Evolutionary conservation across 768 basidiomycete species (phyloP).

Genomic region (Epithele typhae): DNA sequence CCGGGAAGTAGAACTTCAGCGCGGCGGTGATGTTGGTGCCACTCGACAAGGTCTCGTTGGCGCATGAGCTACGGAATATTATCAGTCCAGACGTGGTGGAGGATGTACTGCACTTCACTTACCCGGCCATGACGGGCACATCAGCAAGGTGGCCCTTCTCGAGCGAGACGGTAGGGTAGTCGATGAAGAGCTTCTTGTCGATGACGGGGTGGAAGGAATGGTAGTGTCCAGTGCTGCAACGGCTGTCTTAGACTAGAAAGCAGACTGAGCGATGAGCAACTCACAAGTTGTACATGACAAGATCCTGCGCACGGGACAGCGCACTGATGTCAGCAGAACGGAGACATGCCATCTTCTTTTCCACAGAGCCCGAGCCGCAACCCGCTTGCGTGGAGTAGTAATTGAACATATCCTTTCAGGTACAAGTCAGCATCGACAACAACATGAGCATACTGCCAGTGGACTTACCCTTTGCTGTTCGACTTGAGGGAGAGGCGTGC

Average conservation of each 20-base stretch:
- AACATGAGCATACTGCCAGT: background rate
- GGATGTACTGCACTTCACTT: slow-evolving; percentile 21
- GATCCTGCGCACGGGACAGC: slow-evolving; percentile 52
- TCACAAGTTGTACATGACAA: slow-evolving; percentile 39
- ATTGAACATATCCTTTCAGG: slow-evolving; percentile 44
- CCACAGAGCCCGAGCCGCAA: slow-evolving; percentile 37
- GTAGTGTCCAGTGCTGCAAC: slow-evolving; percentile 37
- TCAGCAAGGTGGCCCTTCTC: slow-evolving; percentile 39
- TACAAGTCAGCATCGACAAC: background rate
- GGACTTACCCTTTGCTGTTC: slow-evolving; percentile 47
- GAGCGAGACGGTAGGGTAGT: slow-evolving; percentile 46
- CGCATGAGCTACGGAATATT: slow-evolving; percentile 40
- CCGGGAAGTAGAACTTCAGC: slow-evolving; percentile 41
- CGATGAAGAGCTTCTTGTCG: slow-evolving; percentile 47
- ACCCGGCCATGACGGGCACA: slow-evolving; percentile 62
- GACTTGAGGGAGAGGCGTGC: slow-evolving; percentile 46
- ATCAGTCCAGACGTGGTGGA: too few species aligned
- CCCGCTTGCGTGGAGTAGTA: slow-evolving; percentile 47
- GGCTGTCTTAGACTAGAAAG: background rate
- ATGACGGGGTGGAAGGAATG: slow-evolving; percentile 49
- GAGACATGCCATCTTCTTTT: slow-evolving; percentile 40
- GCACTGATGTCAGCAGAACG: slow-evolving; percentile 47
- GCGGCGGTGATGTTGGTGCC: slow-evolving; percentile 35
- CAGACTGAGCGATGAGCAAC: slow-evolving; percentile 11
- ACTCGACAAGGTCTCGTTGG: slow-evolving; percentile 53